Conservation (phyloP, 1,284 basidiomycete genomes). For the Microbotryomycetes sp. region DNA sequence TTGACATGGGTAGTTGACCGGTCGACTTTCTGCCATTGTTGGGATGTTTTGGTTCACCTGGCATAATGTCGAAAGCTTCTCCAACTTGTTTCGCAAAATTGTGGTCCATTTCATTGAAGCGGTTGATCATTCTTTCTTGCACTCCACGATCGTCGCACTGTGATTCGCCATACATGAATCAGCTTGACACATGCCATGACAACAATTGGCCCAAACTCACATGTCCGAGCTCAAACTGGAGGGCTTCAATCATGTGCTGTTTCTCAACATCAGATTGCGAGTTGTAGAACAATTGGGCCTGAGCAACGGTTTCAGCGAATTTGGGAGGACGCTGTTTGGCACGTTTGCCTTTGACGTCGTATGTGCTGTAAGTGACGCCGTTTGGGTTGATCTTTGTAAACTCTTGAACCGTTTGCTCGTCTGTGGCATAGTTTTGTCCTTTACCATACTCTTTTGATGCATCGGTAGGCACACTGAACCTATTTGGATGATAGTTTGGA, state of each 20-base stretch:
- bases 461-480: conserved; percentile 50
- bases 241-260: conserved; percentile 57
- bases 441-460: conserved; percentile 9
- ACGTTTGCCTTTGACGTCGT: conserved; percentile 55
- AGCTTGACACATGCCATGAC: not conserved
- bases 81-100: conserved; percentile 62
- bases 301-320: conserved; percentile 63
- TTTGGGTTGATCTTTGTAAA: conserved; percentile 6
- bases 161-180: not conserved
- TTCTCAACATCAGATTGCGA: conserved; percentile 62
- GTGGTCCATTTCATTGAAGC: conserved; percentile 63
- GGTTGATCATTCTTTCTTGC: conserved; percentile 57
- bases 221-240: conserved; percentile 64
- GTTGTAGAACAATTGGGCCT: conserved; percentile 71
- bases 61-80: conserved; percentile 51
- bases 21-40: conserved; percentile 58
- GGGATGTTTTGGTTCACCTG: conserved; percentile 49
- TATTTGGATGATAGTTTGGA: conserved; percentile 70
- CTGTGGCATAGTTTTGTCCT: conserved; percentile 26
- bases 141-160: conserved; percentile 69
- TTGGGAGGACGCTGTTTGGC: conserved; percentile 62
- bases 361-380: conserved; percentile 35
- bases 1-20: conserved; percentile 39
- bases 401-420: conserved; percentile 9
- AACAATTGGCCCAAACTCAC: not conserved